Conservation (phyloP, 2,329 filamentous ascomycete genomes). For the Pseudovirgaria hyperparasitica region DNA sequence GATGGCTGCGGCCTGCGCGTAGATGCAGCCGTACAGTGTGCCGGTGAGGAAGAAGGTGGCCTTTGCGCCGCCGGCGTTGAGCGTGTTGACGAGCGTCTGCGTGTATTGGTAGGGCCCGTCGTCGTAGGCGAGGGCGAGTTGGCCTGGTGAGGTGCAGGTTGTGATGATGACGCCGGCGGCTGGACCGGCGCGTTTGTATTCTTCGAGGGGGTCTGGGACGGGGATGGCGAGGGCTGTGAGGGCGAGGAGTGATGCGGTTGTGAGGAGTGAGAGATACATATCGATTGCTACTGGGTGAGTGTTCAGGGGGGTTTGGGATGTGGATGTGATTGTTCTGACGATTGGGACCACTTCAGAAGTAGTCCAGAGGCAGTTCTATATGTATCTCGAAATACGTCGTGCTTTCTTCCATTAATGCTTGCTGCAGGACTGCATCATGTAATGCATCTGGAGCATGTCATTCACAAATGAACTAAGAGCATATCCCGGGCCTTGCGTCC, state of each 20-base stretch:
- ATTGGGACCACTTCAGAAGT: no score
- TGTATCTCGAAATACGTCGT: no score
- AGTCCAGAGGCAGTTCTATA: no score
- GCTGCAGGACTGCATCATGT: no score
- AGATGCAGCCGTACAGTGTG: constrained; percentile 22
- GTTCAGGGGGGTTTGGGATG: no score
- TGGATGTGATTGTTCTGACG: no score
- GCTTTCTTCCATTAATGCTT: no score
- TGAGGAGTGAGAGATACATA: background rate
- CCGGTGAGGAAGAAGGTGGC: constrained; percentile 23
- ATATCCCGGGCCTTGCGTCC: no score
- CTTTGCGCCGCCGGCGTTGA: constrained; percentile 18
- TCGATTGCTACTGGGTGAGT: no score
- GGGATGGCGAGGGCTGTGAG: constrained; percentile 1
- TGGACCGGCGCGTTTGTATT: constrained; percentile 15
- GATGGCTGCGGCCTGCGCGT: constrained; percentile 17
- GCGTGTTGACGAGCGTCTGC: constrained; percentile 17
- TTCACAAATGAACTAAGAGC: no score
- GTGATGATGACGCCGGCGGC: constrained; percentile 17
- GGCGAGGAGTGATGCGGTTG: constrained; percentile 1
- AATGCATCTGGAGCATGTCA: no score
- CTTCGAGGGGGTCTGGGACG: constrained; percentile 6
- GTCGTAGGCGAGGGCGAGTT: constrained; percentile 22
- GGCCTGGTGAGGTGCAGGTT: constrained; percentile 15
- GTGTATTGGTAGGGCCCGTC: constrained; percentile 24